Evolutionary conservation across 192 early-diverging fungal genomes (phyloP), one percentile per base, ranked within the genome.

Genomic region (Coemansia sp.): DNA sequence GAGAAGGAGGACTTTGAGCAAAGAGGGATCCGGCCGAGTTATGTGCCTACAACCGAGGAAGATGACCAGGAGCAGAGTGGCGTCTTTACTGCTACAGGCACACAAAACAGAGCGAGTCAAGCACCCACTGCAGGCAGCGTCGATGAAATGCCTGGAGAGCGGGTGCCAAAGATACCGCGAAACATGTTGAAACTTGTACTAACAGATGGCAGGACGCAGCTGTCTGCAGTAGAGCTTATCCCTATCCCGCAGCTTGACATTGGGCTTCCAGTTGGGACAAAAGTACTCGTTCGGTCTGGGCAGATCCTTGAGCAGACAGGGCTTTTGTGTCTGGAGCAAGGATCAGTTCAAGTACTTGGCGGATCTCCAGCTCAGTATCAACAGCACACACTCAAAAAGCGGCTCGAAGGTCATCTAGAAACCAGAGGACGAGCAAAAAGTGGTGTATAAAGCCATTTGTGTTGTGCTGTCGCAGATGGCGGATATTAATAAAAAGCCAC

Each of bases 1-100:
- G 79, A 75, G 48, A 75, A 70, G 35, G 79, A 81, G 39, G 79
- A 75, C 59, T 81, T 66, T 67, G 71, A 74, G 55, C 71, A 71
- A 65, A 68, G 77, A 28, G 77, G 77, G 31, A 71, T 79, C 18
- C 59, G 72, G 26, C 77, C 77, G 6, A 79, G 77, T 58, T 79
- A 79, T 45, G 55, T 79, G 21, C 67, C 76, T 9, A 51, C 48
- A 10, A 20, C 28, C 13, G 67, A 58, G 0, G 56, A 64, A 4
- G 68, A 71, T 21, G 67, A 70, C 2, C 42, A 34, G 13, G 64
- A 69, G 2, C 31, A 29, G 28, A 55, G 39, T 16, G 71, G 61
- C 3, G 70, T 61, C 31, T 57, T 53, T 40, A 71, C 63, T 21
- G 60, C 68, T 7, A 55, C 30, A 20, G 55, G 48, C 10, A 73